A percentile compares a stretch with the other conserved stretches of the same genome.
These are phyloP conservation scores for Colletotrichum horii DNA, from an alignment of 2,329 filamentous ascomycete species.

Conservation along the genomic window DNA sequence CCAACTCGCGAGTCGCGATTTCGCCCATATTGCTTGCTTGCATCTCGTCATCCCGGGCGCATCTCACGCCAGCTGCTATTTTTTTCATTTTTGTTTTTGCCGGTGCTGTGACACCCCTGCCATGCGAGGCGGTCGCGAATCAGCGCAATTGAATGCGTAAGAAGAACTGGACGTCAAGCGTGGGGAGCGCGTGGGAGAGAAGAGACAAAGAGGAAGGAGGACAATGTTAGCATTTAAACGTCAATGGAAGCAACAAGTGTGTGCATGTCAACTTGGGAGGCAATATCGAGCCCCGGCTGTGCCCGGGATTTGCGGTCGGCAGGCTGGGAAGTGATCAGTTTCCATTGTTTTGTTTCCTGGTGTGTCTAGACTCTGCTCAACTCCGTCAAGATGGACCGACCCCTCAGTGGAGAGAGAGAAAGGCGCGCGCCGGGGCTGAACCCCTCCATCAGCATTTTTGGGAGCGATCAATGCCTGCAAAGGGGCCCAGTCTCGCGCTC, in stretches of 20 bases:
- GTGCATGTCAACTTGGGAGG: neutral
- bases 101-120: neutral
- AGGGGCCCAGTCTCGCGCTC: neutral
- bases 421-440: neutral
- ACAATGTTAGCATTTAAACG: neutral
- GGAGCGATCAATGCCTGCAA: neutral
- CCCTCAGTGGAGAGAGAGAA: neutral
- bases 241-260: neutral
- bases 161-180: neutral
- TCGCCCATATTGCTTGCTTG: neutral
- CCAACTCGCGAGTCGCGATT: neutral
- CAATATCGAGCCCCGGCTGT: neutral
- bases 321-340: neutral
- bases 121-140: neutral
- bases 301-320: neutral
- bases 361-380: neutral
- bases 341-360: neutral
- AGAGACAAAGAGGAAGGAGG: neutral
- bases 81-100: neutral
- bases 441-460: neutral
- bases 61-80: neutral
- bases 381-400: neutral
- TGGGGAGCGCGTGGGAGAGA: neutral
- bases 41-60: neutral
- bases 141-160: neutral